A percentile compares a stretch with the other conserved stretches of the same genome.
phyloP scores from a whole-genome alignment of 73 alveolate species.

The Tetrahymena thermophila region DNA sequence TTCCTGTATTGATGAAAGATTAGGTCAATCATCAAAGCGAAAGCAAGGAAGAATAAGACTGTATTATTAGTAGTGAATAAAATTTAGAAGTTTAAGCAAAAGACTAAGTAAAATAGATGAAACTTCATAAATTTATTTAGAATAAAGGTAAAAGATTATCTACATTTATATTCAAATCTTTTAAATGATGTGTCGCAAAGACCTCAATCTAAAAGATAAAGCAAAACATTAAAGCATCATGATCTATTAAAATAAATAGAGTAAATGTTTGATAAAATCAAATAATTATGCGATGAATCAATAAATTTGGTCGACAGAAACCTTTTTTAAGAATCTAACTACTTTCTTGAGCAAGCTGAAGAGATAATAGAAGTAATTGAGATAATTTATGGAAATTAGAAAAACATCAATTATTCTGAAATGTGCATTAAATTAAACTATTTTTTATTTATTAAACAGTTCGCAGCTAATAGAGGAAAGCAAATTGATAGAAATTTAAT shows the following conservation, averaged over 20 bases:
- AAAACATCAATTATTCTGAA: background rate
- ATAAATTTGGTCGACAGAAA: background rate
- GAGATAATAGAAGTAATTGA: background rate
- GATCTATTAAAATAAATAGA: background rate
- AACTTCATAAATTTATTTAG: background rate
- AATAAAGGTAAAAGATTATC: background rate
- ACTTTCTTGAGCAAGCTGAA: background rate
- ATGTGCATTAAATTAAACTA: background rate
- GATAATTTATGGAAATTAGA: background rate
- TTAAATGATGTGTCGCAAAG: background rate
- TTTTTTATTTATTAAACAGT: background rate
- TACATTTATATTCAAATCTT: background rate
- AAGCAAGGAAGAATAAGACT: background rate
- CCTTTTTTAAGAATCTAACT: background rate
- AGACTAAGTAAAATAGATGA: background rate
- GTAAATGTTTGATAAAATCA: background rate
- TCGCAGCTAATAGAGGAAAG: slow-evolving; percentile 46
- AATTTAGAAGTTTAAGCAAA: background rate
- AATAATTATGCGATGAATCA: background rate
- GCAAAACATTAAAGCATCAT: background rate
- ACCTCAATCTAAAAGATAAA: background rate
- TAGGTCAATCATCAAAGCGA: background rate
- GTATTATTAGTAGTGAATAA: background rate
- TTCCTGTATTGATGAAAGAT: background rate
- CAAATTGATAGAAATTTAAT: slow-evolving; percentile 25